Evolutionary conservation across 176 grass and related monocot genomes (phyloP), one percentile per base, ranked within the genome.

Genomic region (Rhynchospora breviuscula): DNA sequence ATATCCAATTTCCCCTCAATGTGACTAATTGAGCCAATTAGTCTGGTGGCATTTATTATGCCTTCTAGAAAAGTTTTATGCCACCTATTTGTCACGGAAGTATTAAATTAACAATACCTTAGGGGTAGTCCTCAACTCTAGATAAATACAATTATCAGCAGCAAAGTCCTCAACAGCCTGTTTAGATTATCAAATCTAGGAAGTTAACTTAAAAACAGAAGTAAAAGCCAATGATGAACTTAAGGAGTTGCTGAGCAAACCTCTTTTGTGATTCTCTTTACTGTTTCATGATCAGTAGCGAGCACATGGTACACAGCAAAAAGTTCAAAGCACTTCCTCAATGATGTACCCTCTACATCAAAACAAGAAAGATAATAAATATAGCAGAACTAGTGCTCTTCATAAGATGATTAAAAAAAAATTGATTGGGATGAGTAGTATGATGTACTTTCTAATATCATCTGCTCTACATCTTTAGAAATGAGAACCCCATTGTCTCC

Each of bases 91-190:
- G 25, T 45, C 43, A 31, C 3, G 22, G 11, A 33, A 77, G 49
- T 74, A 4, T 45, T 74, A 51, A 74, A 77, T 56, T 77, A 18
- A 77, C 35, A 81, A 19, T 60, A 98, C 95, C 90, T 98, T 98
- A 70, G 95, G 95, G 57, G 95, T 98, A 19, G 95, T 95, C 88
- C 95, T 93, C 80, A 98, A 85, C 88, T 98, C 92, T 77, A 98
- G 69, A 91, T 98, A 95, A 40, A 95, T 82, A 78, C 92, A 92
- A 90, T 98, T 98, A 84, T 98, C 95, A 22, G 89, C 89, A 73
- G 95, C 90, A 86, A 98, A 98, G 91, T 98, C 95, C 90, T 93
- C 89, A 8, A 98, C 88, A 18, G 87, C 95, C 92, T 94, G 81
- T 70, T 59, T 57, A 31, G 82, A 86, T 85, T 73, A 48, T 72